Conservation (phyloP, 1,284 basidiomycete genomes). For the Cystobasidium pallidum region DNA sequence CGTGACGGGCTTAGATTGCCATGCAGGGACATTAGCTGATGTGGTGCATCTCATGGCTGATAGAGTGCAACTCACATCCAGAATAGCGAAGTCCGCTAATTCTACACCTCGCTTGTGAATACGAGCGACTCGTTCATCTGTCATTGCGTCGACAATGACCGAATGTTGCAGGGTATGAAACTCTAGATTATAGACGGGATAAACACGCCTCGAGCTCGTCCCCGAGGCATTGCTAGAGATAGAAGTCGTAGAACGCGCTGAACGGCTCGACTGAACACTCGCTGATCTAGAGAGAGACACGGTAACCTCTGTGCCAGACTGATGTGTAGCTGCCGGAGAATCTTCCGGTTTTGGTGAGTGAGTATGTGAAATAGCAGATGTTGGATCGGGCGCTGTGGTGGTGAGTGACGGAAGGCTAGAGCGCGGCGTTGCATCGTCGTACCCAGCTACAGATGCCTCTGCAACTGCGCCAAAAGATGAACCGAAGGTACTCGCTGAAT, state of each 20-base stretch:
- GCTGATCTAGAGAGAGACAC: constrained; percentile 56
- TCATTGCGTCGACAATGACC: constrained; percentile 86
- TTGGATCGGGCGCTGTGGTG: constrained; percentile 1
- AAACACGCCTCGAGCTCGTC: constrained; percentile 73
- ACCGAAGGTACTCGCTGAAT: constrained; percentile 10
- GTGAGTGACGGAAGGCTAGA: constrained; percentile 4
- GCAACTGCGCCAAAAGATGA: constrained; percentile 29
- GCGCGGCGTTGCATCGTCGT: background rate
- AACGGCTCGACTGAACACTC: constrained; percentile 59
- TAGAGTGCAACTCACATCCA: constrained; percentile 52
- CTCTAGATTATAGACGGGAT: constrained; percentile 90
- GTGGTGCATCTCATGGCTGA: background rate
- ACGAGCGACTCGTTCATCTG: constrained; percentile 90
- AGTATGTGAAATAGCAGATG: background rate
- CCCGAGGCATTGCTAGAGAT: constrained; percentile 52
- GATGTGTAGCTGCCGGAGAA: background rate
- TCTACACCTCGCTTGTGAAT: constrained; percentile 74
- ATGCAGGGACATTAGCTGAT: constrained; percentile 11
- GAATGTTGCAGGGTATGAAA: constrained; percentile 92
- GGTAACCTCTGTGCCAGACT: background rate
- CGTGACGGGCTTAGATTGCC: constrained; percentile 38
- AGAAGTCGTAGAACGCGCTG: constrained; percentile 58
- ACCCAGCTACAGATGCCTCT: constrained; percentile 26
- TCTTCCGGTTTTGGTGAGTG: background rate
- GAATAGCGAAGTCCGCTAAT: constrained; percentile 55